A percentile compares a stretch with the other conserved stretches of the same genome.
phyloP scores from a whole-genome alignment of 2,329 filamentous ascomycete species.

The Neonectria sp. region DNA sequence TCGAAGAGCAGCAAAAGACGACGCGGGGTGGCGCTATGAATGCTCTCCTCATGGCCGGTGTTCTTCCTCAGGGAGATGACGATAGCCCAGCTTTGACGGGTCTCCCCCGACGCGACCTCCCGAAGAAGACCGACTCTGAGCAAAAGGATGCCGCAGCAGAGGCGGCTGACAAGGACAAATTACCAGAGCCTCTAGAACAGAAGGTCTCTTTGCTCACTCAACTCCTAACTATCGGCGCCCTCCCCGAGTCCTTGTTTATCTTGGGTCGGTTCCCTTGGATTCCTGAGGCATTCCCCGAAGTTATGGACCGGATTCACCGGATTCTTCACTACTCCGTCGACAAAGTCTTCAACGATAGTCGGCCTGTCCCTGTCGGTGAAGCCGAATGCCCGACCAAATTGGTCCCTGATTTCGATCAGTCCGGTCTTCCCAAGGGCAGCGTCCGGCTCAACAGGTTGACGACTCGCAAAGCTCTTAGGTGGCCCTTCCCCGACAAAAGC shows the following conservation, averaged over 20 bases:
- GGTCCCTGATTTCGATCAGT: constrained; percentile 71
- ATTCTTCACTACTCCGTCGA: constrained; percentile 86
- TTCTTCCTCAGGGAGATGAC: constrained; percentile 77
- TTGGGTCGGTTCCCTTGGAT: constrained; percentile 95
- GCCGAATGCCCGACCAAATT: constrained; percentile 61
- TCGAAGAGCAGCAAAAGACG: constrained; percentile 82
- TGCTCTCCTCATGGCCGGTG: constrained; percentile 88
- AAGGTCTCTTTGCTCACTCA: constrained; percentile 89
- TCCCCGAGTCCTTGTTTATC: constrained; percentile 94
- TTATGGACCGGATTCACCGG: constrained; percentile 86
- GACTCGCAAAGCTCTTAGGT: constrained; percentile 80
- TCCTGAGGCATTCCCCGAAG: constrained; percentile 85
- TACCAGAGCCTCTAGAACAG: constrained; percentile 85
- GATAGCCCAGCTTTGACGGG: constrained; percentile 70
- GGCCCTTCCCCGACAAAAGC: constrained; percentile 86
- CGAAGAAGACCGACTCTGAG: constrained; percentile 66
- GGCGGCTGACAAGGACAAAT: constrained; percentile 63
- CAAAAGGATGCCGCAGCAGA: constrained; percentile 64
- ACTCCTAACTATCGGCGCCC: constrained; percentile 89
- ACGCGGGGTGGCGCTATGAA: constrained; percentile 82
- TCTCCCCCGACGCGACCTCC: constrained; percentile 64
- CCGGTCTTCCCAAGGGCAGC: constrained; percentile 77
- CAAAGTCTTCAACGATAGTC: constrained; percentile 74
- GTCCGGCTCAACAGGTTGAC: constrained; percentile 73
- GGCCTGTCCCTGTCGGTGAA: constrained; percentile 51